Evolutionary conservation across 495 filamentous ascomycete species (phyloP).

Genomic region (Pyrenula massariospora): DNA sequence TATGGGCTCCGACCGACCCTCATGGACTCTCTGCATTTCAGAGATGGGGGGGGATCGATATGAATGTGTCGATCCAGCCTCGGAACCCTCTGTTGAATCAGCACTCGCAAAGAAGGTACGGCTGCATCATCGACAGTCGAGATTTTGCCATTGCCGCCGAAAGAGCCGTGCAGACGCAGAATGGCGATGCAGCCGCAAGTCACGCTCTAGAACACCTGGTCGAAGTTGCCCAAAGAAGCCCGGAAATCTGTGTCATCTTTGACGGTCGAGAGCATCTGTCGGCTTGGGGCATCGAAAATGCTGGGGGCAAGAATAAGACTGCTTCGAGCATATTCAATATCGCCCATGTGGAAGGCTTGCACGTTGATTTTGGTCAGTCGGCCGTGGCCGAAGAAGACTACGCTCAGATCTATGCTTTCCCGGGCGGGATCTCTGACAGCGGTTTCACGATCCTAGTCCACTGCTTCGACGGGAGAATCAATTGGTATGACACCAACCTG

Average conservation of each 20-base stretch:
- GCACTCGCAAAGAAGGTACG: slow-evolving; percentile 44
- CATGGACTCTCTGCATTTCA: slow-evolving; percentile 61
- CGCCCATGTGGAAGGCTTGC: slow-evolving; percentile 62
- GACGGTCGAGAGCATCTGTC: slow-evolving; percentile 82
- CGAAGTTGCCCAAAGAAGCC: slow-evolving; percentile 72
- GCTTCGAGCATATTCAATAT: slow-evolving; percentile 75
- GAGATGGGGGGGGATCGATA: slow-evolving; percentile 75
- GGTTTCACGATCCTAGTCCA: slow-evolving; percentile 71
- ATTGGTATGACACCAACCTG: slow-evolving; percentile 67
- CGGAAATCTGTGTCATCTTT: slow-evolving; percentile 78
- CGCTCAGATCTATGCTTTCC: slow-evolving; percentile 65
- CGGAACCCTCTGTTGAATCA: slow-evolving; percentile 23
- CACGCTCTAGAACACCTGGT: slow-evolving; percentile 73
- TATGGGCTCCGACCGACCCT: slow-evolving; percentile 72
- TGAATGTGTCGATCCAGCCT: slow-evolving; percentile 60
- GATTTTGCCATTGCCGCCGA: slow-evolving; percentile 70
- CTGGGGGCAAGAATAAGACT: slow-evolving; percentile 61
- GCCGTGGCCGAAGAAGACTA: slow-evolving; percentile 37
- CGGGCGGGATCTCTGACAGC: slow-evolving; percentile 41
- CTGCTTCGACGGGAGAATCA: slow-evolving; percentile 74
- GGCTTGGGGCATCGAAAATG: slow-evolving; percentile 87
- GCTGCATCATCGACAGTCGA: slow-evolving; percentile 74
- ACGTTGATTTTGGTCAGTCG: slow-evolving; percentile 51
- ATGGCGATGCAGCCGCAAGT: slow-evolving; percentile 44
- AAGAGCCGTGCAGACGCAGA: slow-evolving; percentile 53